A percentile compares a stretch with the other conserved stretches of the same genome.
Evolutionary conservation across 768 basidiomycete genomes (phyloP).

Genomic region (Pleurotus tuoliensis): DNA sequence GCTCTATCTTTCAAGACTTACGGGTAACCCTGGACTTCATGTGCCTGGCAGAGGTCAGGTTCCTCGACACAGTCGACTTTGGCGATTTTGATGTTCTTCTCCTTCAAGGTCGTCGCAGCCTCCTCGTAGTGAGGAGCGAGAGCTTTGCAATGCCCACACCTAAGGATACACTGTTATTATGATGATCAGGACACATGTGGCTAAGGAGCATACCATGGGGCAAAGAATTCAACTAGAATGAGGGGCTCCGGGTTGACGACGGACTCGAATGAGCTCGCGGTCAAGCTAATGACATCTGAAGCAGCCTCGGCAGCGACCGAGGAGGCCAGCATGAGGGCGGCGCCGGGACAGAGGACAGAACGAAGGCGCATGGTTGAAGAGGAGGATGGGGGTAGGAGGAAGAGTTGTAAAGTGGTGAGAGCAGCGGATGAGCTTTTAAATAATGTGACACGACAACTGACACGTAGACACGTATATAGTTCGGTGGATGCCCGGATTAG

Average conservation of each 20-base stretch:
- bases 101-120: conserved; percentile 91
- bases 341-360: conserved; percentile 44
- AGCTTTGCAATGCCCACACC: conserved; percentile 96
- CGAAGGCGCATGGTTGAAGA: conserved; percentile 59
- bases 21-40: conserved; percentile 95
- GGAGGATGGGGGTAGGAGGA: background rate
- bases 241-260: conserved; percentile 63
- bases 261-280: conserved; percentile 62
- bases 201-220: conserved; percentile 58
- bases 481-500: conserved; percentile 8
- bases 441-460: conserved; percentile 30
- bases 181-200: background rate
- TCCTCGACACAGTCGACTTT: conserved; percentile 98
- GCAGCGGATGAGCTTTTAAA: conserved; percentile 2
- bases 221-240: conserved; percentile 94
- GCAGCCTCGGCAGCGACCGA: conserved; percentile 51
- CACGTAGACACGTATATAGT: conserved; percentile 37
- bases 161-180: conserved; percentile 20
- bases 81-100: conserved; percentile 84
- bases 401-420: background rate
- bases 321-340: conserved; percentile 45
- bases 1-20: conserved; percentile 33
- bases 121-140: conserved; percentile 92
- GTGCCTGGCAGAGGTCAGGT: conserved; percentile 82
- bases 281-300: conserved; percentile 83